These are phyloP conservation scores for Saccharomyces hybrid DNA, from an alignment of 1,139 yeast genomes.

Conservation along the genomic window DNA sequence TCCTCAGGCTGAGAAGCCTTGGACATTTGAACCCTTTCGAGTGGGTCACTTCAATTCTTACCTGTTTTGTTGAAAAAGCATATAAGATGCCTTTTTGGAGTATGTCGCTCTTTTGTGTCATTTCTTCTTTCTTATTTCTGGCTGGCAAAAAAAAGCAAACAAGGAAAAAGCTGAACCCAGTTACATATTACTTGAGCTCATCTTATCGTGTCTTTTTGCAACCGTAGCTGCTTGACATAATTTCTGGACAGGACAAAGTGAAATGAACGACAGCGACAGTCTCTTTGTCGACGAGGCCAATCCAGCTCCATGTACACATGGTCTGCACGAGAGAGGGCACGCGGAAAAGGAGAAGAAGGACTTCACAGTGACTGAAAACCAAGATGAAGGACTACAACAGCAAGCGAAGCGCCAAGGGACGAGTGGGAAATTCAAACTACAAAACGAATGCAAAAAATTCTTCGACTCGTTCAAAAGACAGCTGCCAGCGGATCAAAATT, in stretches of 20 bases:
- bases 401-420: not conserved
- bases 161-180: not conserved
- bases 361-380: not conserved
- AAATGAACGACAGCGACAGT: not conserved
- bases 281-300: not conserved
- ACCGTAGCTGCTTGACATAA: not conserved
- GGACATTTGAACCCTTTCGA: not conserved
- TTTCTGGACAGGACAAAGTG: not conserved
- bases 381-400: not conserved
- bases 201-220: not conserved
- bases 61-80: not conserved
- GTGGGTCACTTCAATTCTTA: not conserved
- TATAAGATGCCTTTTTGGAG: not conserved
- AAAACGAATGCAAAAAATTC: conserved; percentile 10
- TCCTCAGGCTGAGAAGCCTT: not conserved
- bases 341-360: not conserved
- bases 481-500: conserved; percentile 1
- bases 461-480: conserved; percentile 21
- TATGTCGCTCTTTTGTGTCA: not conserved
- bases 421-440: not conserved
- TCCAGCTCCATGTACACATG: not conserved
- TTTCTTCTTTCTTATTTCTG: not conserved
- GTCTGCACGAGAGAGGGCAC: not conserved
- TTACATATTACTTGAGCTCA: not conserved
- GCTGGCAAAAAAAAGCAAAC: not conserved